phyloP scores from a whole-genome alignment of 1,284 basidiomycete species.

The Meripilus lineatus region DNA sequence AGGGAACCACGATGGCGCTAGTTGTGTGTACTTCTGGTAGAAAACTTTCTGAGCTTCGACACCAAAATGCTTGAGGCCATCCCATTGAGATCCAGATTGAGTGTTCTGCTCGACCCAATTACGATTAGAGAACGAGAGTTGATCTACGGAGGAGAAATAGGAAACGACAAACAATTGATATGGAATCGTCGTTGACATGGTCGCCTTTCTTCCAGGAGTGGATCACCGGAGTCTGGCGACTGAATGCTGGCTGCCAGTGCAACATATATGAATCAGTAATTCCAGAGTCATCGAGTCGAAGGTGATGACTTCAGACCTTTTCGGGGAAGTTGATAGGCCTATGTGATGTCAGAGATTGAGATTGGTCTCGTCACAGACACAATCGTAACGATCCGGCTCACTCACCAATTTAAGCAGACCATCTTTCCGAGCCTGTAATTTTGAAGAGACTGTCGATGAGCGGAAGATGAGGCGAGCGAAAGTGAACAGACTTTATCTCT shows the following conservation, averaged over 20 bases:
- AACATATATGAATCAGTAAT: neutral
- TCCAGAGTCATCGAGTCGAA: neutral
- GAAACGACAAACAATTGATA: slow-evolving; percentile 50
- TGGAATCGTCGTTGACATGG: slow-evolving; percentile 51
- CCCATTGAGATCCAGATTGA: slow-evolving; percentile 75
- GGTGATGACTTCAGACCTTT: slow-evolving; percentile 35
- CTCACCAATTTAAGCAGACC: slow-evolving; percentile 61
- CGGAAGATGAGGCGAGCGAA: slow-evolving; percentile 8
- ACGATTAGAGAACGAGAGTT: neutral
- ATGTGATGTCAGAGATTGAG: slow-evolving; percentile 1
- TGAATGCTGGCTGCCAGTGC: slow-evolving; percentile 47
- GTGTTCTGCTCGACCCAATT: slow-evolving; percentile 66
- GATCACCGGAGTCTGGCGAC: slow-evolving; percentile 40
- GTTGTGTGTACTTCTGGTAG: slow-evolving; percentile 64
- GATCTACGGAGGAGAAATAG: neutral
- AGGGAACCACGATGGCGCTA: too few species aligned
- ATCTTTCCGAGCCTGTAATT: slow-evolving; percentile 45
- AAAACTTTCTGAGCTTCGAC: slow-evolving; percentile 50
- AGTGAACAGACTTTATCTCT: slow-evolving; percentile 50
- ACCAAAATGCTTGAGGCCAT: slow-evolving; percentile 62
- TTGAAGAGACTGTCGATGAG: slow-evolving; percentile 3
- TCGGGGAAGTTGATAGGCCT: slow-evolving; percentile 69
- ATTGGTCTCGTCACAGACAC: slow-evolving; percentile 4
- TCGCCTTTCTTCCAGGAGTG: slow-evolving; percentile 33
- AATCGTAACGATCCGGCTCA: neutral